phyloP scores from a whole-genome alignment of 75 land plant genomes.

The Selaginella moellendorffii region DNA sequence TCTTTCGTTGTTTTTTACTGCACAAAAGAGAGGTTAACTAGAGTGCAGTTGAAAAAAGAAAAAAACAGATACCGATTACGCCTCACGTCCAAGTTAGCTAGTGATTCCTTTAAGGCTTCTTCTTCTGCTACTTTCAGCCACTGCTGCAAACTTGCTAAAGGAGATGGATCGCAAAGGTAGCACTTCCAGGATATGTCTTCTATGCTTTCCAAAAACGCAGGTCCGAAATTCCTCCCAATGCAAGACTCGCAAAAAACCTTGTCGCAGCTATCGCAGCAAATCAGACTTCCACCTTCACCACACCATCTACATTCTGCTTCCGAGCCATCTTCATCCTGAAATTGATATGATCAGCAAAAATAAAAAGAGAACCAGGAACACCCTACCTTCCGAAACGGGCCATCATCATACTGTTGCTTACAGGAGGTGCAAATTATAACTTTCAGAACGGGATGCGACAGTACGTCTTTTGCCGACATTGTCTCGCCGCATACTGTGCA shows the following conservation, averaged over 20 bases:
- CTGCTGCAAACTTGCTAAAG: slow-evolving; percentile 21
- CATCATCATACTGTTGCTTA: too few relatives aligned
- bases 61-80: too few relatives aligned
- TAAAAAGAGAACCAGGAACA: not conserved
- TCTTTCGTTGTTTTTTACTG: slow-evolving; percentile 41
- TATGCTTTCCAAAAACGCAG: slow-evolving; percentile 18
- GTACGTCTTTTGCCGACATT: too few relatives aligned
- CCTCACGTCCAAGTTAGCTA: too few relatives aligned
- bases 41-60: not conserved
- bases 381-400: too few relatives aligned
- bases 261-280: slow-evolving; percentile 56
- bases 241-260: slow-evolving; percentile 50
- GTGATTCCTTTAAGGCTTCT: slow-evolving; percentile 26
- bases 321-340: slow-evolving; percentile 64
- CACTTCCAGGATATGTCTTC: slow-evolving; percentile 41
- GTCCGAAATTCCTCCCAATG: slow-evolving; percentile 53
- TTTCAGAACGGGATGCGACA: too few relatives aligned
- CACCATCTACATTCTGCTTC: slow-evolving; percentile 80
- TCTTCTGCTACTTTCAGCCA: slow-evolving; percentile 23
- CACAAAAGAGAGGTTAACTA: not conserved
- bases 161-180: slow-evolving; percentile 40
- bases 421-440: too few relatives aligned
- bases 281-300: slow-evolving; percentile 41
- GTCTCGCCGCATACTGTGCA: too few relatives aligned
- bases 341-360: not conserved